Evolutionary conservation across 345 rosid genomes (phyloP), one percentile per base, ranked within the genome.

Genomic region (Corchorus olitorius): DNA sequence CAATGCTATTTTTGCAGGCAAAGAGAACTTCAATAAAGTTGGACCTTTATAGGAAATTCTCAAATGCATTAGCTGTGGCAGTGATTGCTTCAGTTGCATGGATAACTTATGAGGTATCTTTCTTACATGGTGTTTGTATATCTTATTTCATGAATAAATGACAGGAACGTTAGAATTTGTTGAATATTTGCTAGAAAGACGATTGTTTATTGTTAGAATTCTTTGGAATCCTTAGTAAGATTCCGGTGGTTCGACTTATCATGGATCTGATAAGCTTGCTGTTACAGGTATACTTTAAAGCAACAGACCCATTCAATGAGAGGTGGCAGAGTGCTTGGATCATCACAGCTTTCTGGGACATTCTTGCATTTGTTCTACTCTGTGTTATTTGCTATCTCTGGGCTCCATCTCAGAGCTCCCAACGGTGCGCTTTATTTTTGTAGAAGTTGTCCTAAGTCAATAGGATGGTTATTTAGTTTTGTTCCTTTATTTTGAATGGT

Each of bases 251-350:
- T 64, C 15, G 54, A 8, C 77, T 68, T 49, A 17, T 72, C 65
- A 4, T 49, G 46, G 22, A 75, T 69, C 65, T 80, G 75, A 72
- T 77, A 52, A 66, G 27, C 19, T 82, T 41, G 41, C 74, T 76
- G 56, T 10, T 78, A 58, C 88, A 96, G 99, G 94, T 96, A 53
- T 96, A 93, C 87, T 92, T 96, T 82, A 90, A 96, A 88, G 98
- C 98, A 58, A 96, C 98, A 56, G 99, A 96, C 79, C 97, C 97
- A 70, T 96, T 89, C 86, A 96, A 86, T 73, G 98, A 96, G 76
- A 81, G 91, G 65, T 92, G 99, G 97, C 93, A 84, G 71, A 88
- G 90, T 82, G 97, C 98, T 75, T 96, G 98, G 99, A 90, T 94
- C 59, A 90, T 89, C 81, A 91, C 99, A 67, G 94, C 97, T 68